phyloP scores from a whole-genome alignment of 2,329 filamentous ascomycete genomes.

The Botrytis cinerea region DNA sequence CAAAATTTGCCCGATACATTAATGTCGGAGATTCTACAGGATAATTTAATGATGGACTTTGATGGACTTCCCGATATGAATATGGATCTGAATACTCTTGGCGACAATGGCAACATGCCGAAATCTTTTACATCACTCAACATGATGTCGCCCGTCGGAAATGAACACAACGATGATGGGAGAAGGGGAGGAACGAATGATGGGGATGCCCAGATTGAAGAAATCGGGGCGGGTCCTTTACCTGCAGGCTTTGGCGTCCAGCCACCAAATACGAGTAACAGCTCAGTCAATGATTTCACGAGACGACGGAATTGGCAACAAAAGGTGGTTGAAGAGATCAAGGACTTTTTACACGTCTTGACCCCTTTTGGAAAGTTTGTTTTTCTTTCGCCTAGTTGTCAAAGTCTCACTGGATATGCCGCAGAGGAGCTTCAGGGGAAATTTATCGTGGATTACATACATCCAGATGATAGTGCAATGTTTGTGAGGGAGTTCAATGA shows the following conservation, averaged over 20 bases:
- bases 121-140: slow-evolving; percentile 39
- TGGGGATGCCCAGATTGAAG: slow-evolving; percentile 33
- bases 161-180: slow-evolving; percentile 28
- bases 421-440: slow-evolving; percentile 69
- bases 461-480: slow-evolving; percentile 79
- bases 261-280: slow-evolving; percentile 43
- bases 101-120: slow-evolving; percentile 28
- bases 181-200: slow-evolving; percentile 23
- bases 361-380: slow-evolving; percentile 81
- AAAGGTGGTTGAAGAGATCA: slow-evolving; percentile 84
- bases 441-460: slow-evolving; percentile 79
- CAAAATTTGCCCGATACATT: slow-evolving; percentile 36
- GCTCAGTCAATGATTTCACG: slow-evolving; percentile 65
- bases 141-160: slow-evolving; percentile 29
- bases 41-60: slow-evolving; percentile 45
- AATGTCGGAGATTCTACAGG: slow-evolving; percentile 48
- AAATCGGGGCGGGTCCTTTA: slow-evolving; percentile 40
- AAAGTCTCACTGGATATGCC: slow-evolving; percentile 73
- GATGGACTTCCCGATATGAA: slow-evolving; percentile 47
- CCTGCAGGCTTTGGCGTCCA: slow-evolving; percentile 39
- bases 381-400: slow-evolving; percentile 81
- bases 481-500: slow-evolving; percentile 89
- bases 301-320: slow-evolving; percentile 80
- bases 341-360: slow-evolving; percentile 85
- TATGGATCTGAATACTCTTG: slow-evolving; percentile 45